Evolutionary conservation across 176 grass and related monocot genomes (phyloP).

Genomic region (Oryza rufipogon): DNA sequence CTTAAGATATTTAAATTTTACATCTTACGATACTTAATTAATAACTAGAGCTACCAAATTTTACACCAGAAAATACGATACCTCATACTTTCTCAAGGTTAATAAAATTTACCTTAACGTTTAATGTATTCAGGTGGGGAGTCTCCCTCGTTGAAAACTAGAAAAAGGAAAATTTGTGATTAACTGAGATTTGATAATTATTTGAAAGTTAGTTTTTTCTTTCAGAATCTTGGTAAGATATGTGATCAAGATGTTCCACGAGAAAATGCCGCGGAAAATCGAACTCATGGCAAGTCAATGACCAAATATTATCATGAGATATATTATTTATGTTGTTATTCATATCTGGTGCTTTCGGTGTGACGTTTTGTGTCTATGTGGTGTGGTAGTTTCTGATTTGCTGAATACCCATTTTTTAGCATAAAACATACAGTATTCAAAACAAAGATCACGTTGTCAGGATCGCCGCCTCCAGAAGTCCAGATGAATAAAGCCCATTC

Average conservation of each 20-base stretch:
- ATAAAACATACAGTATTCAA: not conserved
- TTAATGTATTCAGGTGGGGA: too few species aligned
- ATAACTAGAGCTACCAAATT: too few species aligned
- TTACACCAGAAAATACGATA: too few species aligned
- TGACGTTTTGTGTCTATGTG: not conserved
- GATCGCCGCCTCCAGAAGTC: not conserved
- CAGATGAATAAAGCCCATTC: not conserved
- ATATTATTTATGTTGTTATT: not conserved
- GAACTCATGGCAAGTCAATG: not conserved
- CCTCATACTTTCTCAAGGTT: too few species aligned
- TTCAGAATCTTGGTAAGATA: too few species aligned
- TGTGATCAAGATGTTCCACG: not conserved
- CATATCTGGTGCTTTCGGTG: not conserved
- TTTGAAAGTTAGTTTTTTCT: too few species aligned
- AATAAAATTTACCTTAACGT: too few species aligned
- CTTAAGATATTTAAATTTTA: too few species aligned
- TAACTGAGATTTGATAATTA: too few species aligned
- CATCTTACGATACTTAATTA: too few species aligned
- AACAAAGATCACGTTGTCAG: not conserved
- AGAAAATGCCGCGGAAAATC: not conserved
- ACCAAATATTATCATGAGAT: not conserved
- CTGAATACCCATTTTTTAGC: not conserved
- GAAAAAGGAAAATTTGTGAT: too few species aligned
- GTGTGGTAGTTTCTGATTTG: not conserved
- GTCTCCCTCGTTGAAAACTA: too few species aligned